Evolutionary conservation across 2,329 filamentous ascomycete genomes (phyloP).

Genomic region (Fusarium aywerte): DNA sequence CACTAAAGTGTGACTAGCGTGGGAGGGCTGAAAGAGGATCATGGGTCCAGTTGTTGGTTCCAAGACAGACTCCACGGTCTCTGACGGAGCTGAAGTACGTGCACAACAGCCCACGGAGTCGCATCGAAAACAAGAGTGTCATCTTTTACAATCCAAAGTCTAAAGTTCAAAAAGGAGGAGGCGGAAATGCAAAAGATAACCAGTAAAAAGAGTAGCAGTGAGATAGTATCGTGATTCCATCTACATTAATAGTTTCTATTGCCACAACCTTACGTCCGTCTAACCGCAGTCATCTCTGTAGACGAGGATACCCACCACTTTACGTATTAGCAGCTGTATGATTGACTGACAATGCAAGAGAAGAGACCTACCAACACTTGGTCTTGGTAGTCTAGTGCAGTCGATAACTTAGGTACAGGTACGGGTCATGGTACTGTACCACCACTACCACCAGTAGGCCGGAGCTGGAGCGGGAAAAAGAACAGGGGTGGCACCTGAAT

Average conservation of each 20-base stretch:
- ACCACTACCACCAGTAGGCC: slow-evolving; percentile 36
- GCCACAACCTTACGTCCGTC: neutral
- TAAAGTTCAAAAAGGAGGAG: neutral
- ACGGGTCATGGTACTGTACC: slow-evolving; percentile 27
- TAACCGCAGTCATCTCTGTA: slow-evolving; percentile 10
- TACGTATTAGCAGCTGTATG: slow-evolving; percentile 25
- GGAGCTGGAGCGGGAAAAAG: slow-evolving; percentile 43
- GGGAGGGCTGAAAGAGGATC: slow-evolving; percentile 54
- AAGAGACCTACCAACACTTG: neutral
- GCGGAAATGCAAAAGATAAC: neutral
- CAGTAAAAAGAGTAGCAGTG: neutral
- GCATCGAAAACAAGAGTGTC: neutral
- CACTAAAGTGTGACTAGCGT: slow-evolving; percentile 50
- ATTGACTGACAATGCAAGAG: slow-evolving; percentile 11
- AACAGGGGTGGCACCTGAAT: slow-evolving; percentile 32
- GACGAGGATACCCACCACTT: slow-evolving; percentile 31
- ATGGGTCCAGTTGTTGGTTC: slow-evolving; percentile 43
- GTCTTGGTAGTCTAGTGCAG: neutral
- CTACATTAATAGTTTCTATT: slow-evolving; percentile 17
- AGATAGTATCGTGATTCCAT: neutral
- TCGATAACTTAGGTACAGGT: neutral
- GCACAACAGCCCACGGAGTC: neutral
- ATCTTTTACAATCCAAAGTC: neutral
- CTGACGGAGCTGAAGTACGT: slow-evolving; percentile 14
- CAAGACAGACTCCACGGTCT: slow-evolving; percentile 5